A percentile compares a stretch with the other conserved stretches of the same genome.
Evolutionary conservation across 2,329 filamentous ascomycete species (phyloP).

Genomic region (Aspergillus amoenus): DNA sequence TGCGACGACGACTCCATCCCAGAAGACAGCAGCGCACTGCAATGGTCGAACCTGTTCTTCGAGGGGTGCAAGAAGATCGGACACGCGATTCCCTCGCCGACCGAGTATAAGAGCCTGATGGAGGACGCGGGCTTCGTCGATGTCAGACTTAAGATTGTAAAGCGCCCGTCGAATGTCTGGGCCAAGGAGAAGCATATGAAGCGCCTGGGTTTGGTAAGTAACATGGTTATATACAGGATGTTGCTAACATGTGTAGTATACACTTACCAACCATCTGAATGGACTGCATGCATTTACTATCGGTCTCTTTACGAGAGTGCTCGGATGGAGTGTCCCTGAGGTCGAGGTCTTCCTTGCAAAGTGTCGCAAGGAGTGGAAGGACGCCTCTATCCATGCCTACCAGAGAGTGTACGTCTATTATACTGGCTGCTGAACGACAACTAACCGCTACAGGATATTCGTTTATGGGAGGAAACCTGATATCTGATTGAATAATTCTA

Average conservation of each 20-base stretch:
- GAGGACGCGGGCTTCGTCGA: conserved; percentile 1
- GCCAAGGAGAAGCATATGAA: conserved; percentile 1
- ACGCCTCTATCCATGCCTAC: background rate
- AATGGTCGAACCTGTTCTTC: conserved; percentile 1
- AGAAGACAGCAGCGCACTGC: background rate
- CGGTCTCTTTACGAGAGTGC: background rate
- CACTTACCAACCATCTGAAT: conserved; percentile 1
- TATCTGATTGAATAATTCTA: background rate
- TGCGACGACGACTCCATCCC: background rate
- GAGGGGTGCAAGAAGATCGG: background rate
- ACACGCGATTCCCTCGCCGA: background rate
- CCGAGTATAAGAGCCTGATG: background rate
- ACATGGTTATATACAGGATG: background rate
- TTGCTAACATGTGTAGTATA: background rate
- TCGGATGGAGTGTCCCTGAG: background rate
- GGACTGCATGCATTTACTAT: background rate
- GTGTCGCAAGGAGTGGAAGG: background rate
- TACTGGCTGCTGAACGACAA: too few species aligned
- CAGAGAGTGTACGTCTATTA: background rate
- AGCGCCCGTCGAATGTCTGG: background rate
- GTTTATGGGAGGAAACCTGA: background rate
- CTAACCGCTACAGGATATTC: background rate
- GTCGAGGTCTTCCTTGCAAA: background rate
- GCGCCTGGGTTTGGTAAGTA: background rate
- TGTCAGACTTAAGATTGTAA: background rate